Evolutionary conservation across 129 eudicot genomes (phyloP), one percentile per base, ranked within the genome.

Genomic region (Dittrichia graveolens): DNA sequence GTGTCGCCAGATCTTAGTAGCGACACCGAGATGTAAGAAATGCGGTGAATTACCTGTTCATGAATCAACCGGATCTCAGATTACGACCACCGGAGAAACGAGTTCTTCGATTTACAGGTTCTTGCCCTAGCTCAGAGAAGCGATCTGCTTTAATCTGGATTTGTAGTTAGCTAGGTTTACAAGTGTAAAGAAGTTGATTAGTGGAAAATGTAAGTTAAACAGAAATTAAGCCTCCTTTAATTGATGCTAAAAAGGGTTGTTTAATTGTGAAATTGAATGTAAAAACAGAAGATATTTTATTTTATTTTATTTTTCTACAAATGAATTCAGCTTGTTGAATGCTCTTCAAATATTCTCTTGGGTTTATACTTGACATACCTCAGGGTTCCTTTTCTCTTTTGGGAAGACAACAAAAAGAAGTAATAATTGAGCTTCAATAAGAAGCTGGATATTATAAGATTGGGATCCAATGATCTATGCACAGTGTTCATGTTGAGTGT

Each of bases 1-100:
- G 5, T 90, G 96, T 61, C 90, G 96, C 10, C 88, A 84, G 82
- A 81, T 90, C 71, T 69, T 87, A 73, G 83, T 72, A 19, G 83
- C 85, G 18, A 78, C 76, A n/a, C 75, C 81, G 73, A 77, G 91
- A 49, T 90, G 94, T 65, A 71, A 78, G 54, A 90, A 87, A 69
- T 90, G 96, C 72, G 90, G 96, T 34, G 82, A 83, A 8, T 35
- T 83, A 47, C 83, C 91, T 9, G 72, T 68, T 6, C 50, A 44
- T 38, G 54, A 61, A 6, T 11, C 40, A 6, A 49, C 69, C 56
- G 80, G 75, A 61, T 63, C 75, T 63, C 73, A 43, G 64, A 56
- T 44, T 9, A 37, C 41, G 54, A 45, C 66, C 1, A 8, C 39
- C 60, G 52, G 40, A 54, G 65, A 18, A 72, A 65, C 64, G 67